Base-by-base conservation (phyloP, 306 rosid species). In the Trifolium repens region DNA sequence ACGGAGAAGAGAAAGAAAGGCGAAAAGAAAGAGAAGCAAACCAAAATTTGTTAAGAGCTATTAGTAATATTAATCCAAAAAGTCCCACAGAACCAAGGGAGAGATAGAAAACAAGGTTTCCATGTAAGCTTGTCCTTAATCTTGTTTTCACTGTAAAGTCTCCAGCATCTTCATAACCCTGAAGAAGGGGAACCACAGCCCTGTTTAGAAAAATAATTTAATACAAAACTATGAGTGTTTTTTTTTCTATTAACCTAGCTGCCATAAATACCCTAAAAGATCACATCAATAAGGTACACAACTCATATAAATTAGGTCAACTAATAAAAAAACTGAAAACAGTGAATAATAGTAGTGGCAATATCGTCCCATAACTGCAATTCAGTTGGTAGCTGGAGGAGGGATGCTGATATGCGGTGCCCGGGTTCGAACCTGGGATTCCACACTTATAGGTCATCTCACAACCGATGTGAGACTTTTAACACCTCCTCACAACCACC, bases 101-200 rank as follows among this genome's bases (percentile, higher is more conserved):
- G 11, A 94, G 82, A 85, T 91, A 88, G 85, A 94, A 91, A 72
- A 90, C 82, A 64, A 94, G 81, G 87, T 94, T 94, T 62, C 83
- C 88, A 74, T 74, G 98, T 46, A 91, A 79, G 79, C 98, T 94
- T 61, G 98, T 90, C 87, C 76, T 94, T 86, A 94, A 84, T 84
- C 91, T 94, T 65, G 79, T 93, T 79, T 82, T 85, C 40, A 90
- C 80, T 7, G 97, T 91, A 59, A 94, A 94, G 81, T 94, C 98
- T 63, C 97, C 98, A 78, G 98, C 97, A 78, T 94, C 98, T 91
- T 94, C 97, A 87, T 88, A 94, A 78, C 98, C 98, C 91, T 94
- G 96, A 87, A 94, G 76, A 91, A 91, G 90, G 84, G 98, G 98
- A 85, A 88, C 89, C 94, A 88, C 93, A 85, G 91, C 84, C 98